Evolutionary conservation across 2,329 filamentous ascomycete genomes (phyloP).

Genomic region (Nemania sp.): DNA sequence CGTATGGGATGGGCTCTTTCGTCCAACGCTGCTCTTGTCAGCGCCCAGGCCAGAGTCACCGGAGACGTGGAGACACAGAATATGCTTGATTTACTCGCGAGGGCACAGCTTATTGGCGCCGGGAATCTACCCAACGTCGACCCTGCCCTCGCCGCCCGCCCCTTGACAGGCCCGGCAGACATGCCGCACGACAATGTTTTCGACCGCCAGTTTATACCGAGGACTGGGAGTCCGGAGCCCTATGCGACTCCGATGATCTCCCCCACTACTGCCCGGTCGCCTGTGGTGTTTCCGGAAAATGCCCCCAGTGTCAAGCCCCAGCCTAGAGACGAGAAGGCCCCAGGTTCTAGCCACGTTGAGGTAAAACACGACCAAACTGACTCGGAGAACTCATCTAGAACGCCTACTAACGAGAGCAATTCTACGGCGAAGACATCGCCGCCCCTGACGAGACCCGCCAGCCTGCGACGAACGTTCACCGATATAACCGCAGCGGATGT

Average conservation of each 20-base stretch:
- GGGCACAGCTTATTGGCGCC: conserved; percentile 76
- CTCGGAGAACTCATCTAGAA: conserved; percentile 57
- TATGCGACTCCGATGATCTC: conserved; percentile 45
- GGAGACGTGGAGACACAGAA: conserved; percentile 87
- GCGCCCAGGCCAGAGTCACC: conserved; percentile 78
- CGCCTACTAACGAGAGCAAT: conserved; percentile 60
- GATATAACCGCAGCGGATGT: conserved; percentile 76
- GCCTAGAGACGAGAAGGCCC: conserved; percentile 11
- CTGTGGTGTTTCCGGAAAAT: conserved; percentile 24
- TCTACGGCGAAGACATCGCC: conserved; percentile 58
- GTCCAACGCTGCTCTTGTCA: conserved; percentile 75
- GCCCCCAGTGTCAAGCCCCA: conserved; percentile 4
- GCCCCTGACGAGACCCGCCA: conserved; percentile 64
- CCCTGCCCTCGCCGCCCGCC: conserved; percentile 54
- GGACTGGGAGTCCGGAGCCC: conserved; percentile 56
- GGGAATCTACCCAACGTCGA: conserved; percentile 62
- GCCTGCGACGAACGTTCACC: conserved; percentile 83
- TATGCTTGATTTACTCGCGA: conserved; percentile 86
- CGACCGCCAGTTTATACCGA: conserved; percentile 74
- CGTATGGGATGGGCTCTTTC: conserved; percentile 78
- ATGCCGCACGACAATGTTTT: conserved; percentile 79
- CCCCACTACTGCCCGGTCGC: conserved; percentile 36
- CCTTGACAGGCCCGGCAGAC: conserved; percentile 79
- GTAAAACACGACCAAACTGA: conserved; percentile 36
- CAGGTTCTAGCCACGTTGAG: conserved; percentile 26